phyloP scores from a whole-genome alignment of 768 basidiomycete genomes.

The Macrolepiota fuliginosa region DNA sequence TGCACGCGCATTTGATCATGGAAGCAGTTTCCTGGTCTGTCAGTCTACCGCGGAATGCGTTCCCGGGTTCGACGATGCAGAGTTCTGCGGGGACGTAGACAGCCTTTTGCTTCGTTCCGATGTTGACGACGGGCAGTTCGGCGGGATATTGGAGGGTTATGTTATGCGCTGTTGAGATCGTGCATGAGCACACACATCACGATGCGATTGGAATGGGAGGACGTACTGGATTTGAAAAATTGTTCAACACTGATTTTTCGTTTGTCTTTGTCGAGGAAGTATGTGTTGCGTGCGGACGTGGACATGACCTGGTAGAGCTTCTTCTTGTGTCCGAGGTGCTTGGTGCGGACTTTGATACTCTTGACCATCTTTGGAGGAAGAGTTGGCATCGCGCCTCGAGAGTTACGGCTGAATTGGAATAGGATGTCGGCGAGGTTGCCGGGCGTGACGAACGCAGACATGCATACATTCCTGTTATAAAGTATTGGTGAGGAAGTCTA shows the following conservation, averaged over 20 bases:
- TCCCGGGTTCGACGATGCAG: conserved; percentile 57
- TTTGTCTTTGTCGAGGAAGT: conserved; percentile 24
- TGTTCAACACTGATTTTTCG: conserved; percentile 54
- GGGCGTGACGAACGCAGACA: conserved; percentile 50
- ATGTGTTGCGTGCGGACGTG: conserved; percentile 19
- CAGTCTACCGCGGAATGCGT: conserved; percentile 57
- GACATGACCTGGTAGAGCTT: conserved; percentile 20
- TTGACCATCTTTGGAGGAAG: conserved; percentile 45
- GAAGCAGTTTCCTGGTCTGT: conserved; percentile 51
- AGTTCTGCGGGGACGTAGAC: conserved; percentile 61
- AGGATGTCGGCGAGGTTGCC: conserved; percentile 62
- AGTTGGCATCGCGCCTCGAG: conserved; percentile 39
- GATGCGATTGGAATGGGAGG: not conserved
- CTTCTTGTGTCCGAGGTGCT: conserved; percentile 54
- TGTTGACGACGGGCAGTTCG: conserved; percentile 47
- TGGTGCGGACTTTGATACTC: conserved; percentile 55
- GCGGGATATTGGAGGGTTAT: conserved; percentile 42
- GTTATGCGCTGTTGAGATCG: conserved; percentile 47
- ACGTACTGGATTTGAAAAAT: conserved; percentile 60
- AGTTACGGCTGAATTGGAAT: conserved; percentile 36
- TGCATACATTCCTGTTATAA: conserved; percentile 43
- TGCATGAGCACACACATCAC: not conserved
- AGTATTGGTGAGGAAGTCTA: not conserved
- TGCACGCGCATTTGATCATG: conserved; percentile 68
- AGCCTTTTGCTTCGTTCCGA: conserved; percentile 30